Conservation (phyloP, 2,329 filamentous ascomycete genomes). For the Arthroderma sp. region DNA sequence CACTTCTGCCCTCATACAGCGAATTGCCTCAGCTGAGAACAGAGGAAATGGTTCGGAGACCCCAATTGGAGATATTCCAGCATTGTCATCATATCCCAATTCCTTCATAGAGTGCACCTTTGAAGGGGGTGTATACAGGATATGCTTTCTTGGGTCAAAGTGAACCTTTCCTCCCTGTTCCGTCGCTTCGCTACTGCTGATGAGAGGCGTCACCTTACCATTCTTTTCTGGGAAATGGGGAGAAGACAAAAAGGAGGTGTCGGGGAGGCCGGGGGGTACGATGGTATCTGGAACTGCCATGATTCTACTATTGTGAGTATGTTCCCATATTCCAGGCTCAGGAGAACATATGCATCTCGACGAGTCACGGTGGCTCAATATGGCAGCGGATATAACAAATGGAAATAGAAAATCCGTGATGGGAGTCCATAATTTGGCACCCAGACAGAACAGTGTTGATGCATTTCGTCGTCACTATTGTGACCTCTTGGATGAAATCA, state of each 20-base stretch:
- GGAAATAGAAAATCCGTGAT: not conserved
- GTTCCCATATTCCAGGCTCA: conserved; percentile 2
- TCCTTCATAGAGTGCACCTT: conserved; percentile 51
- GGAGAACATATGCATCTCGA: not conserved
- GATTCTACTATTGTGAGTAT: conserved; percentile 14
- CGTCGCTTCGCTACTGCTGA: not conserved
- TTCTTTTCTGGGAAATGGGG: not conserved
- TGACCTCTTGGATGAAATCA: not conserved
- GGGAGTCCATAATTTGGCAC: not conserved
- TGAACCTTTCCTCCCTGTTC: conserved; percentile 15
- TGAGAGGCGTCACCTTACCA: not conserved
- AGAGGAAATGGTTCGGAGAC: conserved; percentile 55
- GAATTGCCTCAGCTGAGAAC: conserved; percentile 50
- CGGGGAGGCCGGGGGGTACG: conserved; percentile 8
- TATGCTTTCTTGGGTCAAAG: conserved; percentile 46
- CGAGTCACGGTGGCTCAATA: not conserved
- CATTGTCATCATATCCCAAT: conserved; percentile 43
- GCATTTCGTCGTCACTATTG: not conserved
- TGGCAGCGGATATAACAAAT: not conserved
- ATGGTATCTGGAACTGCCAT: conserved; percentile 18
- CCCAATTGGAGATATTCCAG: conserved; percentile 50
- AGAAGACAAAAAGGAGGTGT: conserved; percentile 11
- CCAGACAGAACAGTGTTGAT: not conserved
- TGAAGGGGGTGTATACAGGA: conserved; percentile 41
- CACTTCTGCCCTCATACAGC: conserved; percentile 52